Evolutionary conservation across 139 green algal species (phyloP).

Genomic region (Microglena sp.): DNA sequence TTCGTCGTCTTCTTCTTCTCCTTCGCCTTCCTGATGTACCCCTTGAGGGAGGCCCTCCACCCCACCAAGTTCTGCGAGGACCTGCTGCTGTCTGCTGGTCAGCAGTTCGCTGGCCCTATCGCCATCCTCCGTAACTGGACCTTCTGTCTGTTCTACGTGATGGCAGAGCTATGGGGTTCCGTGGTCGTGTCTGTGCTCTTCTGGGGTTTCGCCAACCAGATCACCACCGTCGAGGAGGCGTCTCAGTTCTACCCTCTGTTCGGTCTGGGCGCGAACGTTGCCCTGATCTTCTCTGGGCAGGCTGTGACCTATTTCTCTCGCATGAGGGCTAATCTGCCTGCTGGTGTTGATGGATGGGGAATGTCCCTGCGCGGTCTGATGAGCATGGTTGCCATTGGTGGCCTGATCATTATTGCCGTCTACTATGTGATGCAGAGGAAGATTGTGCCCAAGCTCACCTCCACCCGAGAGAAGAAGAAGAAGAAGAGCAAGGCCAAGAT

Average conservation of each 20-base stretch:
- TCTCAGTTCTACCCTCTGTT: slow-evolving; percentile 99
- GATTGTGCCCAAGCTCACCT: slow-evolving; percentile 66
- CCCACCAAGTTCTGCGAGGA: slow-evolving; percentile 69
- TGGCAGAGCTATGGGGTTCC: slow-evolving; percentile 98
- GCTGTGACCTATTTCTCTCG: slow-evolving; percentile 94
- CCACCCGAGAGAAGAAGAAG: slow-evolving; percentile 54
- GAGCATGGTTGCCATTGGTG: slow-evolving; percentile 88
- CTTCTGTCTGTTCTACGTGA: slow-evolving; percentile 99
- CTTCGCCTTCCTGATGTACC: slow-evolving; percentile 96
- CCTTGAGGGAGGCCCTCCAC: slow-evolving; percentile 80
- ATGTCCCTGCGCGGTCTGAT: slow-evolving; percentile 93
- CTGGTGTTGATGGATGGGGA: slow-evolving; percentile 94
- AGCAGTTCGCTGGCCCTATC: slow-evolving; percentile 86
- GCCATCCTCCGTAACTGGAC: slow-evolving; percentile 98
- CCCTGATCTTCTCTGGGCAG: slow-evolving; percentile 94
- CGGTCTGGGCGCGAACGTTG: slow-evolving; percentile 95
- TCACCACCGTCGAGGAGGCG: slow-evolving; percentile 96
- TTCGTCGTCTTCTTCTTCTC: slow-evolving; percentile 96
- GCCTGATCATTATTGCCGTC: slow-evolving; percentile 67
- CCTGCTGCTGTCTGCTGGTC: slow-evolving; percentile 63
- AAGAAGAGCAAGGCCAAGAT: slow-evolving; percentile 91
- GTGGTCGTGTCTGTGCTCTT: slow-evolving; percentile 99
- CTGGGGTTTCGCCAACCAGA: slow-evolving; percentile 98
- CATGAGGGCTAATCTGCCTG: slow-evolving; percentile 74
- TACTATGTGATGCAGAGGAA: slow-evolving; percentile 81